Evolutionary conservation across 2,329 filamentous ascomycete genomes (phyloP).

Genomic region (Pleurostoma richardsiae): DNA sequence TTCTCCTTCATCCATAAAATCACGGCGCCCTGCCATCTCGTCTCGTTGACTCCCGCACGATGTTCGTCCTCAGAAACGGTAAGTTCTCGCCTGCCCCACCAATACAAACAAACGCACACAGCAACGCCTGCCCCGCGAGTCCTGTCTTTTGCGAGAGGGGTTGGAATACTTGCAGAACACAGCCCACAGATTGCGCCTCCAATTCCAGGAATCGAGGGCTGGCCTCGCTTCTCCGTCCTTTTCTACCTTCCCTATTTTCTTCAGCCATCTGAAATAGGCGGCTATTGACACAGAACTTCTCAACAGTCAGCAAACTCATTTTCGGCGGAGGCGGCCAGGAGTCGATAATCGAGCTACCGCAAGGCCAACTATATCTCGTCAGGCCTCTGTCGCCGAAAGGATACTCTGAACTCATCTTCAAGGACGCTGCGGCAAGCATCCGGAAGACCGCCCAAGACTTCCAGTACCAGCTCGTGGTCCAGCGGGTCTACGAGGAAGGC

Average conservation of each 20-base stretch:
- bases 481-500: conserved; percentile 95
- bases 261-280: too few species aligned
- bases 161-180: too few species aligned
- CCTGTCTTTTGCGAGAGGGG: neutral
- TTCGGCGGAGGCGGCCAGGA: conserved; percentile 86
- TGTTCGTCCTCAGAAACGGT: conserved; percentile 39
- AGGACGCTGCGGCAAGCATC: conserved; percentile 89
- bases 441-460: conserved; percentile 90
- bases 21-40: neutral
- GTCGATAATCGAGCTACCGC: conserved; percentile 86
- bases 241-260: neutral
- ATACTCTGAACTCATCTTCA: conserved; percentile 98
- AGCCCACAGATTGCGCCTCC: too few species aligned
- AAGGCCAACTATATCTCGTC: conserved; percentile 96
- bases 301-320: conserved; percentile 80
- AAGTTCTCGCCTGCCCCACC: conserved; percentile 14
- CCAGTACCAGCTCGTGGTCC: conserved; percentile 94
- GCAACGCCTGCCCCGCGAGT: neutral
- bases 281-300: conserved; percentile 5
- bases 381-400: conserved; percentile 93
- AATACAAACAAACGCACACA: conserved; percentile 5
- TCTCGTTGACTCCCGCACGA: conserved; percentile 12
- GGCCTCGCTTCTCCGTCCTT: too few species aligned
- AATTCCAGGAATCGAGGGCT: too few species aligned
- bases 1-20: neutral